A percentile compares a stretch with the other conserved stretches of the same genome.
Evolutionary conservation across 2,329 filamentous ascomycete genomes (phyloP).

Genomic region (Colletotrichum noveboracense): DNA sequence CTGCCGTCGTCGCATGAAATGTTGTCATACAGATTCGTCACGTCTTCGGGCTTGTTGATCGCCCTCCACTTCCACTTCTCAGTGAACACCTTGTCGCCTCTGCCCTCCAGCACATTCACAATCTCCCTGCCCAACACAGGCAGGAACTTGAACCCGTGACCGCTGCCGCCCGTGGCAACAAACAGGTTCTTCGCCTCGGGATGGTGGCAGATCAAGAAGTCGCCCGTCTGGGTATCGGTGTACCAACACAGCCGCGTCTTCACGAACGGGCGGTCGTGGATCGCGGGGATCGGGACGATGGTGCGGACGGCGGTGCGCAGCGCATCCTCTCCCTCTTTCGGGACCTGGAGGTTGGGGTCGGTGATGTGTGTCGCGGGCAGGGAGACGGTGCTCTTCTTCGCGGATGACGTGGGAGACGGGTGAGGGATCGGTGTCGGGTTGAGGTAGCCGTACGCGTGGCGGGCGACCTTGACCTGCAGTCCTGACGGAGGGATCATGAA

Average conservation of each 20-base stretch:
- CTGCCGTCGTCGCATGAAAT: slow-evolving; percentile 59
- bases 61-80: slow-evolving; percentile 70
- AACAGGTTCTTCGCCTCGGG: slow-evolving; percentile 65
- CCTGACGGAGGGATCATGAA: slow-evolving; percentile 76
- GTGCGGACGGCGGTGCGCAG: slow-evolving; percentile 66
- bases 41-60: slow-evolving; percentile 43
- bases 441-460: slow-evolving; percentile 73
- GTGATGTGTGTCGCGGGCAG: slow-evolving; percentile 54
- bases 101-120: slow-evolving; percentile 56
- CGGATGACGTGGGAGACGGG: background rate
- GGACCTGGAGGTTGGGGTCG: slow-evolving; percentile 53
- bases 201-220: slow-evolving; percentile 76
- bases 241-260: slow-evolving; percentile 77
- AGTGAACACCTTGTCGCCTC: slow-evolving; percentile 55
- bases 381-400: slow-evolving; percentile 32
- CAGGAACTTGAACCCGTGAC: slow-evolving; percentile 73
- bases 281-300: slow-evolving; percentile 61
- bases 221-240: slow-evolving; percentile 72
- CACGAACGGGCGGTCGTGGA: slow-evolving; percentile 65
- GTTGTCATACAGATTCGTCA: slow-evolving; percentile 38
- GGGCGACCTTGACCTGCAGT: slow-evolving; percentile 69
- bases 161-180: slow-evolving; percentile 66
- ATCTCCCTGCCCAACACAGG: slow-evolving; percentile 69
- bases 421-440: slow-evolving; percentile 50
- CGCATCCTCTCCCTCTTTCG: slow-evolving; percentile 64